A percentile compares a stretch with the other conserved stretches of the same genome.
These are phyloP conservation scores for Lasiodiplodia gonubiensis DNA, from an alignment of 2,329 filamentous ascomycete genomes.

Conservation along the genomic window DNA sequence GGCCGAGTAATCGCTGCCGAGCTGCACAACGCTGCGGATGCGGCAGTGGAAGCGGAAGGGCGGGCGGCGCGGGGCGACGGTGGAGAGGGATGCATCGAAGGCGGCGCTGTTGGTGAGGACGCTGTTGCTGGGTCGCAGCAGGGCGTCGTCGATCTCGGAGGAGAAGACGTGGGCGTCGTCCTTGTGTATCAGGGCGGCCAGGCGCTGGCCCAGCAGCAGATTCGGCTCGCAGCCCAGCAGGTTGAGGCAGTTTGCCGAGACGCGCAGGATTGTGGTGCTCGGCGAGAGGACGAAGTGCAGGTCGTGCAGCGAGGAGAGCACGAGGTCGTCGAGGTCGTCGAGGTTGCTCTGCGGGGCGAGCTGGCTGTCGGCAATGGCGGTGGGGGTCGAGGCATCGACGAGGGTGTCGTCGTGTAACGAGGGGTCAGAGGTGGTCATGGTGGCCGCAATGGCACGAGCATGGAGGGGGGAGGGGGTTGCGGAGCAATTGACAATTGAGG, in stretches of 20 bases:
- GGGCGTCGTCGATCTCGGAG: constrained; percentile 2
- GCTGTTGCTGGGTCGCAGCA: background rate
- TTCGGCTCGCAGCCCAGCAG: constrained; percentile 21
- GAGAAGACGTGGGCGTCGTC: constrained; percentile 14
- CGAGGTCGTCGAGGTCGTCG: constrained; percentile 14
- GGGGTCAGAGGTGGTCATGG: background rate
- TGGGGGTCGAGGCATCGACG: background rate
- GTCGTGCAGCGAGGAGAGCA: constrained; percentile 9
- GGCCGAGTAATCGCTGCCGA: background rate
- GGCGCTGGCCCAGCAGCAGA: constrained; percentile 12
- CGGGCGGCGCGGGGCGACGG: background rate
- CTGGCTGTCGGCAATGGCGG: background rate
- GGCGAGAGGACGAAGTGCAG: constrained; percentile 21
- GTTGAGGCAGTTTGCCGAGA: constrained; percentile 18
- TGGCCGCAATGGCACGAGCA: constrained; percentile 7
- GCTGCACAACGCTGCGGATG: constrained; percentile 18
- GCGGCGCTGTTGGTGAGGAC: background rate
- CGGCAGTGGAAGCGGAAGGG: constrained; percentile 24
- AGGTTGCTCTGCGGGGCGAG: background rate
- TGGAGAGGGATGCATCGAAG: background rate
- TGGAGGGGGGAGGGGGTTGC: background rate
- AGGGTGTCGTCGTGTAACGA: background rate
- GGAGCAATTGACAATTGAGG: background rate
- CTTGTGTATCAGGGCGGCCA: constrained; percentile 7
- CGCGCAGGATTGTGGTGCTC: constrained; percentile 18